Evolutionary conservation across 2,329 filamentous ascomycete species (phyloP), one percentile per base, ranked within the genome.

Genomic region (Cladosporium sp.): DNA sequence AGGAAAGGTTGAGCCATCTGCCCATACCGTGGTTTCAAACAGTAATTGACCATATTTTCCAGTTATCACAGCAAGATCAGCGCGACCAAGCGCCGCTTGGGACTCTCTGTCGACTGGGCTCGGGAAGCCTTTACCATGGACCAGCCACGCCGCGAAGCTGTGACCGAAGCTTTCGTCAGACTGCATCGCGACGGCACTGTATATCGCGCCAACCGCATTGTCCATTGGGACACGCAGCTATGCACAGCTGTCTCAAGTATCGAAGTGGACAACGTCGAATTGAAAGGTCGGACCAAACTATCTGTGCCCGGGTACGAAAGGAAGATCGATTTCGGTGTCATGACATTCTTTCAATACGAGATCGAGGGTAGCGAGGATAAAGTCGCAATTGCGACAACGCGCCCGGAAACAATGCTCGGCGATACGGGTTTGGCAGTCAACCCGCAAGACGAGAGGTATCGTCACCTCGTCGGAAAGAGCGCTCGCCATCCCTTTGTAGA

Each of bases 61-160:
- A 33, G 14, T 16, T 55, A 55, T 10, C 94, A 98, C 76, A 80
- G 86, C 78, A 90, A 89, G 74, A 97, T 99, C 80, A 97, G 94
- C 80, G 89, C 89, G 70, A 90, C 92, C 29, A 82, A 96, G 74
- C 88, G 89, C 70, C 88, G 90, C 73, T 86, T 98, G 83, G 95
- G 94, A 74, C 91, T 91, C 60, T 96, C 92, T 0, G 92, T 96
- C 74, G 95, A 98, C 80, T 98, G 94, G 94, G 87, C 86, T 55
- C 86, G 93, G 69, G 95, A 98, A 81, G 93, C 93, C 33, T 98
- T 97, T 79, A 97, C 94, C 56, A 96, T 98, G 93, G 91, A 96
- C 75, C 84, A 88, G 72, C 93, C 93, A 74, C 84, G 95, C 57
- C 91, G 90, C 5, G 88, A 88, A 7, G 95, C 93, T 66, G 92